A percentile compares a stretch with the other conserved stretches of the same genome.
These are phyloP conservation scores for Nematocida displodere DNA, from an alignment of 371 early-diverging fungal genomes.

Conservation along the genomic window DNA sequence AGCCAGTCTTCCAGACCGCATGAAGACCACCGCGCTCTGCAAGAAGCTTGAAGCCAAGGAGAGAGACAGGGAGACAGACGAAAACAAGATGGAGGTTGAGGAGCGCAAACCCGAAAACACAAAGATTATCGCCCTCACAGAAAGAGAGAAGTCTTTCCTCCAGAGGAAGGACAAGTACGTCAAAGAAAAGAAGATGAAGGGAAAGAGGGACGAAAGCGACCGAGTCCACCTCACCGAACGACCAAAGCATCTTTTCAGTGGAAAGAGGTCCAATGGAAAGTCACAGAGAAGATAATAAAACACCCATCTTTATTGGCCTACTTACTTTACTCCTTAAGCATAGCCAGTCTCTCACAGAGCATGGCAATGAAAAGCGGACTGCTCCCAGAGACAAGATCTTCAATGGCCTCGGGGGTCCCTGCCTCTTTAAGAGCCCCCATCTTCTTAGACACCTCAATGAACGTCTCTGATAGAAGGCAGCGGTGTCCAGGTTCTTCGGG, in stretches of 20 bases:
- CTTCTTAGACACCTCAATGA: too few species aligned
- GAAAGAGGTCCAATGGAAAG: conserved; percentile 36
- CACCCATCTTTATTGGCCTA: background rate
- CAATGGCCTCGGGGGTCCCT: too few species aligned
- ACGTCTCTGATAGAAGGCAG: too few species aligned
- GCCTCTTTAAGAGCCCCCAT: too few species aligned
- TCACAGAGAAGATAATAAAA: conserved; percentile 46
- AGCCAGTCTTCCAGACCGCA: conserved; percentile 22
- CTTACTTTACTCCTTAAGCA: background rate
- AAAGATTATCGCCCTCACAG: conserved; percentile 5
- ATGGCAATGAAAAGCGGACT: background rate
- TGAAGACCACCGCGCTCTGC: conserved; percentile 40
- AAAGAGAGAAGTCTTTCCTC: background rate
- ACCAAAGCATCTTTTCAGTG: conserved; percentile 51
- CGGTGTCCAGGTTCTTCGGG: too few species aligned
- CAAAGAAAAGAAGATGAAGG: conserved; percentile 41
- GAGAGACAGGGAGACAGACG: background rate
- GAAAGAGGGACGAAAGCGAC: conserved; percentile 28
- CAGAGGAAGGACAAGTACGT: conserved; percentile 6
- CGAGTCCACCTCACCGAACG: conserved; percentile 44
- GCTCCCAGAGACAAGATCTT: background rate
- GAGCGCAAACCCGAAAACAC: background rate
- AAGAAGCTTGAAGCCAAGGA: conserved; percentile 21
- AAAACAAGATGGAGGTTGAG: background rate
- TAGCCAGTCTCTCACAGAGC: background rate